Evolutionary conservation across 805 yeast species (phyloP).

Genomic region (Starmerella potacharoeniae): DNA sequence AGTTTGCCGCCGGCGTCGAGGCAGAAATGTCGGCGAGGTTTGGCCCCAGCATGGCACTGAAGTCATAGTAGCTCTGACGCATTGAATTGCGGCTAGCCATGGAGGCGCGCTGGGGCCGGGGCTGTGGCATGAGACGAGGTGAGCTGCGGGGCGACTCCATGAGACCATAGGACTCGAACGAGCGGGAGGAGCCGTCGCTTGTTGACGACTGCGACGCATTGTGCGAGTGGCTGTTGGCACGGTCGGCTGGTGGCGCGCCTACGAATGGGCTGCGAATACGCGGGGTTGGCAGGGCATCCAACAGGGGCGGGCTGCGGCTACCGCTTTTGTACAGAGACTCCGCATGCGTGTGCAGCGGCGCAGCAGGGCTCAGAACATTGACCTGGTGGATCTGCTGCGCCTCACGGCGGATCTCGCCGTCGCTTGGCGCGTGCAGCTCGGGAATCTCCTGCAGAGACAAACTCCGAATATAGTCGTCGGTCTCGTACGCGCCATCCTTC

Average conservation of each 20-base stretch:
- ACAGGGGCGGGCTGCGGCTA: slow-evolving; percentile 9
- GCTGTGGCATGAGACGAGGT: not conserved
- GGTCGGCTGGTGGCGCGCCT: not conserved
- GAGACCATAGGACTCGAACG: not conserved
- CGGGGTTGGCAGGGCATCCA: slow-evolving; percentile 16
- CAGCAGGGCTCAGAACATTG: not conserved
- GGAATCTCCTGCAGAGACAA: slow-evolving; percentile 1
- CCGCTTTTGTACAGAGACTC: not conserved
- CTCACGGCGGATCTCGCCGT: slow-evolving; percentile 10
- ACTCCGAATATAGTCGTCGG: not conserved
- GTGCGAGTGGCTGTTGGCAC: not conserved
- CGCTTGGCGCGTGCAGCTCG: not conserved
- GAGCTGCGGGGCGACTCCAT: slow-evolving; percentile 5
- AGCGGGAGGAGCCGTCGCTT: not conserved
- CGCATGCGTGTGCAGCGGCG: not conserved
- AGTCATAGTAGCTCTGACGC: slow-evolving; percentile 15
- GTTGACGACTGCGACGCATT: not conserved
- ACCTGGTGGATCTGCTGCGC: slow-evolving; percentile 11
- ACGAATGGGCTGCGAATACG: not conserved
- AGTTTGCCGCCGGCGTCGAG: slow-evolving; percentile 9
- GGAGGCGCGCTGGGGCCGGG: slow-evolving; percentile 1
- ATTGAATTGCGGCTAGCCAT: slow-evolving; percentile 1
- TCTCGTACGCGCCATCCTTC: not conserved
- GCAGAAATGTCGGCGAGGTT: slow-evolving; percentile 4
- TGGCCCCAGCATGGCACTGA: slow-evolving; percentile 5